Base-by-base conservation (phyloP, 805 yeast species). In the Lipomyces mesembrius region DNA sequence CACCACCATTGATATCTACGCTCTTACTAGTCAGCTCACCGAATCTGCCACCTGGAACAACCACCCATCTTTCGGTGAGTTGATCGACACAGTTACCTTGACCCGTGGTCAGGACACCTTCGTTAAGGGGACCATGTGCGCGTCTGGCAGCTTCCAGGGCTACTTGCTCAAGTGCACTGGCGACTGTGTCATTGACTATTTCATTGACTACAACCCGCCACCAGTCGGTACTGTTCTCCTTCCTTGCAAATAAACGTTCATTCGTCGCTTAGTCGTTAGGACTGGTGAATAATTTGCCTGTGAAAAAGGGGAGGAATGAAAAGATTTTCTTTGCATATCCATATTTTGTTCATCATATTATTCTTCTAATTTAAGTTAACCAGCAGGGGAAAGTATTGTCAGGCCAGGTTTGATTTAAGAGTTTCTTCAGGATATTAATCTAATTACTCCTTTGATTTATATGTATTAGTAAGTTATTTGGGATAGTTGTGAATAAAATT, bases 161-260 rank as follows among this genome's bases (percentile, higher is more conserved):
- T 68, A 62, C 62, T 49, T 66, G 61, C 69, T 68, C 59, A 66
- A 66, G 65, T 68, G 71, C 53, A 59, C 62, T 20, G 71, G 71
- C 27, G 67, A 68, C 62, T 68, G 71, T 57, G 34, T 57, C 29
- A 53, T 68, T 34, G 64, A 67, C 61, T 68, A 66, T 67, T 68
- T 68, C 53, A 68, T 68, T 34, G 71, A 68, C 63, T 68, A 68
- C 65, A 68, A 68, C 60, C 71, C 69, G 27, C 71, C 71, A 20
- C 71, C 71, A 25, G 71, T 68, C 39, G 71, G 71, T 52, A 66
- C 71, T 59, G 69, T 68, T 53, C 51, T 68, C n/a, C 60, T 67
- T 29, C 70, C 70, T 20, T 68, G 71, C 63, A 64, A 57, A 34
- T 60, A 60, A 49, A 27, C 43, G 49, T n/a, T 43, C 22, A 2